These are phyloP conservation scores for Aspergillus floridensis DNA, from an alignment of 2,329 filamentous ascomycete species.

Conservation along the genomic window DNA sequence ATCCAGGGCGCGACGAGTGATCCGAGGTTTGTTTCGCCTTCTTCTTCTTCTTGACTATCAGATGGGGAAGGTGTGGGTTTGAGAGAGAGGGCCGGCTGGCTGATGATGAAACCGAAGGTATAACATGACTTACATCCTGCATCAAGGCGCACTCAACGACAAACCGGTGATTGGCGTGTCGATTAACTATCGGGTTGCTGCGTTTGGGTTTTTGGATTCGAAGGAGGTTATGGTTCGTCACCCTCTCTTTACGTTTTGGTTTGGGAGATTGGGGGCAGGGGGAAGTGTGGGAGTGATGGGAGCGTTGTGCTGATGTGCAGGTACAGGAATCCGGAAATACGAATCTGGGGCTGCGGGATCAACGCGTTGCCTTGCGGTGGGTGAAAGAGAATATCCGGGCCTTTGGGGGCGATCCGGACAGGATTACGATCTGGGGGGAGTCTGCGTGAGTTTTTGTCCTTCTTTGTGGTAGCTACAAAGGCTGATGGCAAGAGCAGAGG, in stretches of 20 bases:
- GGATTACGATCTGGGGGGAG: slow-evolving; percentile 39
- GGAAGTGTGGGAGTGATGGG: no score
- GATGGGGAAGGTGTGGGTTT: no score
- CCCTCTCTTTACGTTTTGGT: not conserved
- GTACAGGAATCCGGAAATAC: slow-evolving; percentile 28
- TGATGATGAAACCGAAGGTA: slow-evolving; percentile 17
- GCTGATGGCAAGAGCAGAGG: slow-evolving; percentile 20
- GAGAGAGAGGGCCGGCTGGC: not conserved
- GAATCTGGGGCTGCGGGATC: slow-evolving; percentile 32
- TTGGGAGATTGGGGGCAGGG: not conserved
- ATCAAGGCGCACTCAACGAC: slow-evolving; percentile 26
- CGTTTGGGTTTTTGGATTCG: slow-evolving; percentile 34
- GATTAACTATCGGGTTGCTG: slow-evolving; percentile 32
- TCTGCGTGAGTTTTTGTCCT: slow-evolving; percentile 26
- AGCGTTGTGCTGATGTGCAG: not conserved
- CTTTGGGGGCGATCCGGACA: slow-evolving; percentile 33
- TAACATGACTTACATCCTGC: slow-evolving; percentile 33
- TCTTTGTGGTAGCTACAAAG: not conserved
- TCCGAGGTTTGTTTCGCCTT: slow-evolving; percentile 22
- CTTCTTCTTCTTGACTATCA: no score
- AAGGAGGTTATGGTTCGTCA: slow-evolving; percentile 27
- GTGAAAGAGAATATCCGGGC: slow-evolving; percentile 35
- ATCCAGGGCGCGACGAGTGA: slow-evolving; percentile 31
- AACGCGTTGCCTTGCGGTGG: slow-evolving; percentile 37
- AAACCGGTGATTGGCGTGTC: slow-evolving; percentile 32